phyloP scores from a whole-genome alignment of 106 monocot genomes.

The Allium sativum region DNA sequence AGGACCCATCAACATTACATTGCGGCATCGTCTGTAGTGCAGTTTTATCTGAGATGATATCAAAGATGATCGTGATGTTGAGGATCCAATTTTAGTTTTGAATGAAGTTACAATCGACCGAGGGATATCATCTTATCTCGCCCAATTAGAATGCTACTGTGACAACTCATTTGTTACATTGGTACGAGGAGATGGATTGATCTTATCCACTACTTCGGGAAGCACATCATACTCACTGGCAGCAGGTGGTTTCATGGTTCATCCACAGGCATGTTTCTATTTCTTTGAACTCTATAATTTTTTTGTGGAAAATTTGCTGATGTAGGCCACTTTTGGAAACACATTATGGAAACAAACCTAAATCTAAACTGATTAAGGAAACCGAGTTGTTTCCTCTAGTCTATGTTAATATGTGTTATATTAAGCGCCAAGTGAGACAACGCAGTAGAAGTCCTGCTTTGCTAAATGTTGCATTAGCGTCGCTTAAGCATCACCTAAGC shows the following conservation, averaged over 20 bases:
- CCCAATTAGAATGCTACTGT: slow-evolving; percentile 94
- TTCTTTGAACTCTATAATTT: not conserved
- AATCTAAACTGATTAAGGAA: too few relatives aligned
- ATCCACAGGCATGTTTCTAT: slow-evolving; percentile 68
- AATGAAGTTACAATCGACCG: slow-evolving; percentile 99
- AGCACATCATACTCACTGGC: slow-evolving; percentile 98
- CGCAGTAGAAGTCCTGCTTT: too few relatives aligned
- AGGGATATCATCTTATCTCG: slow-evolving; percentile 90
- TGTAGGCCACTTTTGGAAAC: too few relatives aligned
- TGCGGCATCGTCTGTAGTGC: slow-evolving; percentile 85
- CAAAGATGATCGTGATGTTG: slow-evolving; percentile 69
- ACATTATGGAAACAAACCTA: too few relatives aligned
- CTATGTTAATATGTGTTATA: too few relatives aligned
- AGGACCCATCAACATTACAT: slow-evolving; percentile 83
- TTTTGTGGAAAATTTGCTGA: not conserved
- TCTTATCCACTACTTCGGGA: slow-evolving; percentile 95
- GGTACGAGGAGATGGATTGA: slow-evolving; percentile 96
- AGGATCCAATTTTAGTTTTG: slow-evolving; percentile 85
- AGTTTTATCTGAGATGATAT: slow-evolving; percentile 73
- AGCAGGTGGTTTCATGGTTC: slow-evolving; percentile 99
- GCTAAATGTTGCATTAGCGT: too few relatives aligned
- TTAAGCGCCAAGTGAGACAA: too few relatives aligned
- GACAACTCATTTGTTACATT: slow-evolving; percentile 91
- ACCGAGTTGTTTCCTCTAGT: too few relatives aligned
- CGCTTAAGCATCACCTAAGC: too few relatives aligned